These are phyloP conservation scores for Rhynchosporium graminicola DNA, from an alignment of 2,329 filamentous ascomycete genomes.

Conservation along the genomic window DNA sequence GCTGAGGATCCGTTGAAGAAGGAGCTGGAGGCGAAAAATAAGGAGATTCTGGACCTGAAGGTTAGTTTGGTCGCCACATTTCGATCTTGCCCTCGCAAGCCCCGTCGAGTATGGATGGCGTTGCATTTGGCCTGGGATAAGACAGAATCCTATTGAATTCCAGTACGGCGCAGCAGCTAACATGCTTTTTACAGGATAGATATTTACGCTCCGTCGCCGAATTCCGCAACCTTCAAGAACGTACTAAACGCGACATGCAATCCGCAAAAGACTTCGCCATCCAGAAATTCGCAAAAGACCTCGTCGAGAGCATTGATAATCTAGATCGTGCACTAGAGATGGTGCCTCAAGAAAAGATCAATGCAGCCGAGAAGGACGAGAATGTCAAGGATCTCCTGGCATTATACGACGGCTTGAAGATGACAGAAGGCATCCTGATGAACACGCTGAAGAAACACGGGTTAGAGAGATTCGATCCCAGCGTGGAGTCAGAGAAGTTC, in stretches of 20 bases:
- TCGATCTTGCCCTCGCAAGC: too few species aligned
- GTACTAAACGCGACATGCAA: constrained; percentile 87
- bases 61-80: constrained; percentile 50
- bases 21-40: constrained; percentile 71
- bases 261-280: constrained; percentile 89
- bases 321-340: constrained; percentile 86
- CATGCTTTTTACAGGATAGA: constrained; percentile 69
- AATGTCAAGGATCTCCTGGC: constrained; percentile 71
- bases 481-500: constrained; percentile 75
- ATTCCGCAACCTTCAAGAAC: constrained; percentile 96
- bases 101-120: not conserved
- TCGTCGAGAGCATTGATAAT: constrained; percentile 95
- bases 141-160: not conserved
- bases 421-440: constrained; percentile 91
- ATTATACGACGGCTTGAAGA: constrained; percentile 86
- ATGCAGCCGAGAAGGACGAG: constrained; percentile 50
- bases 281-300: constrained; percentile 89
- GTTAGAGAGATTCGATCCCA: constrained; percentile 82
- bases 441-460: constrained; percentile 91
- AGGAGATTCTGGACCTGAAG: constrained; percentile 81
- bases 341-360: constrained; percentile 74
- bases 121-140: not conserved
- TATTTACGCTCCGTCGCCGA: constrained; percentile 93
- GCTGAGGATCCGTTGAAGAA: constrained; percentile 54
- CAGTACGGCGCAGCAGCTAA: not conserved